Evolutionary conservation across 2,329 filamentous ascomycete genomes (phyloP).

Genomic region (Pyrenochaeta sp.): DNA sequence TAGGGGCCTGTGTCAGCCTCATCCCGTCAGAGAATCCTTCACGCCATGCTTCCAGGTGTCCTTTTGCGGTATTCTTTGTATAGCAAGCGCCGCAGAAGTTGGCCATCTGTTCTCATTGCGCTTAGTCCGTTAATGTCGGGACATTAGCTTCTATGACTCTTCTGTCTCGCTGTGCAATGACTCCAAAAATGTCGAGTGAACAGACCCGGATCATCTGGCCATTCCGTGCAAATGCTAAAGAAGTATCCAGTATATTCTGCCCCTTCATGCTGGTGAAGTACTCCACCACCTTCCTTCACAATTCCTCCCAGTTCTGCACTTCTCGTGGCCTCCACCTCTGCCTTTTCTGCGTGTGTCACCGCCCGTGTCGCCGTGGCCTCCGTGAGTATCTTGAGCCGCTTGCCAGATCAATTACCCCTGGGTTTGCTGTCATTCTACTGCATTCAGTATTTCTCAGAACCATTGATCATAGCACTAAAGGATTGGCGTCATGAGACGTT

Average conservation of each 20-base stretch:
- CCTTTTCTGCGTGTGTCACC: slow-evolving; percentile 2
- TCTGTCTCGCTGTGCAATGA: slow-evolving; percentile 10
- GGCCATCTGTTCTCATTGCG: slow-evolving; percentile 1
- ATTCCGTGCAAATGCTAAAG: too few relatives aligned
- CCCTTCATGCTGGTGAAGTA: background rate
- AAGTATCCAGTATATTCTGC: too few relatives aligned
- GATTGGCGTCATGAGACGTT: slow-evolving; percentile 13
- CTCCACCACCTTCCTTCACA: too few relatives aligned
- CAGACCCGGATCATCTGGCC: background rate
- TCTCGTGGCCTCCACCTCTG: too few relatives aligned
- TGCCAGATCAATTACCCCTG: background rate
- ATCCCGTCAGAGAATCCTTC: background rate
- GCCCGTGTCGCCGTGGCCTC: background rate
- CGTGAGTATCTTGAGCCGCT: slow-evolving; percentile 7
- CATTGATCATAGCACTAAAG: slow-evolving; percentile 23
- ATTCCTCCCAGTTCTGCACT: too few relatives aligned
- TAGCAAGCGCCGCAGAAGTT: background rate
- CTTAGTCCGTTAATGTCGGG: background rate
- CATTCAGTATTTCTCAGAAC: slow-evolving; percentile 8
- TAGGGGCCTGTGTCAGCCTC: slow-evolving; percentile 16
- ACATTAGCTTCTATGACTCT: background rate
- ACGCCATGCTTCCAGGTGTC: slow-evolving; percentile 20
- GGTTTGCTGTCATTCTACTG: slow-evolving; percentile 2
- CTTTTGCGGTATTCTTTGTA: slow-evolving; percentile 11
- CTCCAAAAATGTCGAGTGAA: background rate